Evolutionary conservation across 2,329 filamentous ascomycete genomes (phyloP), one percentile per base, ranked within the genome.

Genomic region (Colletotrichum caudatum): DNA sequence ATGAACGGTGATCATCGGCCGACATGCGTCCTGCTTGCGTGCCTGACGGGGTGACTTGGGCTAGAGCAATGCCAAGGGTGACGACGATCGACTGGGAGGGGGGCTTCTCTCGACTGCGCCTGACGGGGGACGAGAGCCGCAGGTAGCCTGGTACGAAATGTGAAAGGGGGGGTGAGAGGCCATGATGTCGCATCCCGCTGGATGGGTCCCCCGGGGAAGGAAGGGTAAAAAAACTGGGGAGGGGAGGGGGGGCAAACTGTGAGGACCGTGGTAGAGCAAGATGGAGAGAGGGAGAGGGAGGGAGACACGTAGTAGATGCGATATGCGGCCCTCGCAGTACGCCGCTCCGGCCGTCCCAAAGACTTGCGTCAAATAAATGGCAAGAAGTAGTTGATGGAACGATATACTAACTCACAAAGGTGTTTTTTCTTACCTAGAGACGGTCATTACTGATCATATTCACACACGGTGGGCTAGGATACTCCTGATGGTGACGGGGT

Each of bases 1-100:
- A 69, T 51, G 59, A 69, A 50, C 59, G 59, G 39, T 56, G 69
- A 72, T 69, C 65, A 61, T 72, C 59, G 58, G 59, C 66, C 65
- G 46, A 60, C 58, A 41, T 54, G 65, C 26, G 16, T 33, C 33
- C 53, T 57, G 65, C 59, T 44, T 69, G 35, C 48, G 65, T 72
- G 69, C 69, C 65, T 64, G 56, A 72, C 46, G 29, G 29, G 35
- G 60, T 68, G 51, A 18, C 37, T 63, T 54, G 37, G 58, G 29
- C 29, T 37, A 53, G 46, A 20, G 26, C 12, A n/a, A 20, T 18
- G 26, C 9, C n/a, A 37, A 23, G 29, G 41, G 14, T 48, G 41
- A 46, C 20, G 54, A 37, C 48, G 37, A 71, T 69, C 69, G 26
- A 58, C 39, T 37, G 37, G n/a, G 26, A n/a, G 26, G 16, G 16